Evolutionary conservation across 106 monocot species (phyloP), one percentile per base, ranked within the genome.

Genomic region (Vanilla planifolia): DNA sequence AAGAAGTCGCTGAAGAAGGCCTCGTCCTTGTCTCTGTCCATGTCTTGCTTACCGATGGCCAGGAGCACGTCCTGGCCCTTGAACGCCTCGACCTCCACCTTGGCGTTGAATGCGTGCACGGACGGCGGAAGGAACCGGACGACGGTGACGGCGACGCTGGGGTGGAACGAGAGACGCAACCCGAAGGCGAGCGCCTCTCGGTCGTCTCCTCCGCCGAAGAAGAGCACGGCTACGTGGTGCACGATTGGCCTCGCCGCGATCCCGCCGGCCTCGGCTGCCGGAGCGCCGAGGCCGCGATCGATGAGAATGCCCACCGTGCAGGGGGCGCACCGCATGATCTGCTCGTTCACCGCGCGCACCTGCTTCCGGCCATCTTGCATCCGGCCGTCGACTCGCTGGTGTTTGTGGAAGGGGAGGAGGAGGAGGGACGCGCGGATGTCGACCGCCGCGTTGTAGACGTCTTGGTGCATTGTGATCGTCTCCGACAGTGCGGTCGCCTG

Each of bases 271-370:
- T n/a, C n/a, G n/a, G n/a, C n/a, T n/a, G n/a, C n/a, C n/a, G n/a
- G n/a, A n/a, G n/a, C n/a, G n/a, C n/a, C 37, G 37, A 37, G 37
- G 7, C 83, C 75, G 0, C 83, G 62, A 67, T 83, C 92, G 0
- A 92, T 75, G 36, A 92, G 65, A 1, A 92, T 60, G 0, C 69
- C 92, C 3, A 86, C 86, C 0, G 92, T 83, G 70, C 92, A 92
- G 2, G 92, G 86, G 0, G 86, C 79, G 43, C 75, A 75, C 60
- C 48, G 65, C 46, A 86, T 44, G 1, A 92, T 59, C 68, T 73
- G 66, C 33, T 73, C 74, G 71, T 83, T 86, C 25, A 92, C 83
- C 0, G 45, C 36, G 25, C 91, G 34, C 92, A 84, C 83, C 20
- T 66, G 75, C 13, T 57, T 69, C 6, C 85, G 80, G 2, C 68